Base-by-base conservation (phyloP, 805 yeast genomes). In the Candida lessepsii region DNA sequence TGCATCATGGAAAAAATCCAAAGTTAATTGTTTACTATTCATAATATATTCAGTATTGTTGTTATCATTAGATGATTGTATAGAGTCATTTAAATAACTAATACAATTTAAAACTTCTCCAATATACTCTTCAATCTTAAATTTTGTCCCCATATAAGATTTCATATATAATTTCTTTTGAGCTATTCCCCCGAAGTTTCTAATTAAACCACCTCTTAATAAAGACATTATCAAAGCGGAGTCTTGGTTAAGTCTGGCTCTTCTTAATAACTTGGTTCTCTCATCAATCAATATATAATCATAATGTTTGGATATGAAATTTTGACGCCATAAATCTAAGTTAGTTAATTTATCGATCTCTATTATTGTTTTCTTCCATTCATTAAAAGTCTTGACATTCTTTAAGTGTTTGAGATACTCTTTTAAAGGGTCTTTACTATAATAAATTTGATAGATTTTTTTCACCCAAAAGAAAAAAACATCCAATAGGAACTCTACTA, bases 111-210 rank as follows among this genome's bases (percentile, higher is more conserved):
- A 62, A 0, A 89, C 91, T 54, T 86, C 95, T 23, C 74, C 66
- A 19, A 89, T 80, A 57, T 89, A 88, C 40, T 86, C 91, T 59
- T 93, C 97, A 39, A 93, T 91, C 46, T 89, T 69, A 38, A 78
- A 64, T 64, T 93, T 93, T 1, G 98, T 93, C 1, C 99, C 99
- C 44, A 85, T 70, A 51, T 86, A 84, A 0, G 96, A 78, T 42
- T 88, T 80, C 40, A 83, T 83, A 67, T 86, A 91, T 32, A 93
- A 65, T 39, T 81, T 75, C 47, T 83, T 80, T 49, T 83, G 86
- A 1, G 95, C 76, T 4, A 93, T 87, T 1, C 96, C 95, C 5
- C 96, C 98, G 65, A 91, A 86, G 56, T 93, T 93, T 29, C 99
- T 66, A 25, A 93, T 66, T 53, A 89, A 74, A 0, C 96, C 96